These are phyloP conservation scores for Fusarium sp. DNA, from an alignment of 2,329 filamentous ascomycete species.

Conservation along the genomic window DNA sequence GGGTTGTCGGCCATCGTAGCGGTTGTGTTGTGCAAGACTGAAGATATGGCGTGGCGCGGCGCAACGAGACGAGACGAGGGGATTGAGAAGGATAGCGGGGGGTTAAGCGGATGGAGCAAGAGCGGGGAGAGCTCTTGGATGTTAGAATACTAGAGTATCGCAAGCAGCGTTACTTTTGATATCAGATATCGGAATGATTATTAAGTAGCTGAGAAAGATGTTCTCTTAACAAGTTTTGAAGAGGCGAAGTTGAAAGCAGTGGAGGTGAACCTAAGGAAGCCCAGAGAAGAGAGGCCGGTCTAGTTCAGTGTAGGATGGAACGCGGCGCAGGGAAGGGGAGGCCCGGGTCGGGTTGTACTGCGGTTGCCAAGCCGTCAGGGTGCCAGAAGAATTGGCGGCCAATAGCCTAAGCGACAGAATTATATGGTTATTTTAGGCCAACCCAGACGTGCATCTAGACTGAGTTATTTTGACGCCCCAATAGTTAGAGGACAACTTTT, in stretches of 20 bases:
- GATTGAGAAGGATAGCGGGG: slow-evolving; percentile 27
- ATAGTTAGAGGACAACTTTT: background rate
- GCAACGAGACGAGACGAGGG: slow-evolving; percentile 35
- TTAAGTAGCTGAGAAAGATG: background rate
- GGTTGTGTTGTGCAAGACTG: background rate
- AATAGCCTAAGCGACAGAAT: background rate
- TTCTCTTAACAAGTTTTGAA: background rate
- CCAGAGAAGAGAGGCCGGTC: slow-evolving; percentile 2
- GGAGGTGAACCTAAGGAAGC: slow-evolving; percentile 10
- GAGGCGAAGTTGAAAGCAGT: slow-evolving; percentile 25
- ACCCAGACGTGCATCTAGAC: fast-evolving
- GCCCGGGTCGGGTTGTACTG: slow-evolving; percentile 6
- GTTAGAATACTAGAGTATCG: background rate
- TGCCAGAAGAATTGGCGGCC: background rate
- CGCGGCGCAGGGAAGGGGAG: slow-evolving; percentile 1
- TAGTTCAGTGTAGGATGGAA: slow-evolving; percentile 2
- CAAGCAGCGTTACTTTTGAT: background rate
- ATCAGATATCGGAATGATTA: background rate
- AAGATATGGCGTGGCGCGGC: slow-evolving; percentile 27
- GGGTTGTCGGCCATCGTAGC: slow-evolving; percentile 72
- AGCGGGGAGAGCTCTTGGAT: slow-evolving; percentile 14
- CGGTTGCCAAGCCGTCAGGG: background rate
- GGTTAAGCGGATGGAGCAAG: background rate
- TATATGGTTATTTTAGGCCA: fast-evolving
- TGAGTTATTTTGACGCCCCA: background rate